phyloP scores from a whole-genome alignment of 139 green algal genomes.

The Picochlorum sp. region DNA sequence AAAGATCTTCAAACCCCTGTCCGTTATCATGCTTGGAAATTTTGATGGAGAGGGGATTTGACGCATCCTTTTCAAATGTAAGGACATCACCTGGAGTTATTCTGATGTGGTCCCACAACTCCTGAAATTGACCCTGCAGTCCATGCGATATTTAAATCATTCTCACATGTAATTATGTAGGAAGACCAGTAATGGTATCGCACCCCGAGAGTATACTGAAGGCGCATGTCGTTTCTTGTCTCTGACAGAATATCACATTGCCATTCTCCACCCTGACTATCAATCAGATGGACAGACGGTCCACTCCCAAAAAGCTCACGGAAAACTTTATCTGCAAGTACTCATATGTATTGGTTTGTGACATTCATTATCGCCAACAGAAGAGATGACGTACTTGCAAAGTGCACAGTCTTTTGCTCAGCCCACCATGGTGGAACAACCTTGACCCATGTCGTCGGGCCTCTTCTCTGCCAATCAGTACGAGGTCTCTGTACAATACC shows the following conservation, averaged over 20 bases:
- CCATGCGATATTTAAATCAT: no score
- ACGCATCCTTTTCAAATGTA: constrained; percentile 13
- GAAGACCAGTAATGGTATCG: neutral
- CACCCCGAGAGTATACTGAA: constrained; percentile 29
- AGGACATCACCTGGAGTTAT: constrained; percentile 20
- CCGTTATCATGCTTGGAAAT: neutral
- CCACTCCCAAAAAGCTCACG: constrained; percentile 24
- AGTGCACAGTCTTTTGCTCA: constrained; percentile 34
- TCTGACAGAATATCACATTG: constrained; percentile 20
- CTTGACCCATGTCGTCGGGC: constrained; percentile 23
- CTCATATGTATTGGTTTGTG: no score
- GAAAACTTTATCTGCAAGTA: constrained; percentile 28
- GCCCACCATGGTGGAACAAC: constrained; percentile 35
- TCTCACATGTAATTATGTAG: no score
- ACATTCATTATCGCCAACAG: neutral
- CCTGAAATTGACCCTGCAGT: constrained; percentile 12
- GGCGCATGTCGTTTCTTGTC: constrained; percentile 26
- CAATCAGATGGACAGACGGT: constrained; percentile 10
- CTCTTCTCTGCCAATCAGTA: constrained; percentile 33
- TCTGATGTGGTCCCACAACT: constrained; percentile 15
- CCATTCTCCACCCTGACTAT: constrained; percentile 7
- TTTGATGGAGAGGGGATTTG: neutral
- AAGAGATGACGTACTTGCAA: constrained; percentile 25
- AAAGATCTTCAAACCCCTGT: constrained; percentile 4
- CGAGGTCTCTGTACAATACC: constrained; percentile 8